Evolutionary conservation across 2,329 filamentous ascomycete species (phyloP), one percentile per base, ranked within the genome.

Genomic region (Ceratocystis cacaofunesta): DNA sequence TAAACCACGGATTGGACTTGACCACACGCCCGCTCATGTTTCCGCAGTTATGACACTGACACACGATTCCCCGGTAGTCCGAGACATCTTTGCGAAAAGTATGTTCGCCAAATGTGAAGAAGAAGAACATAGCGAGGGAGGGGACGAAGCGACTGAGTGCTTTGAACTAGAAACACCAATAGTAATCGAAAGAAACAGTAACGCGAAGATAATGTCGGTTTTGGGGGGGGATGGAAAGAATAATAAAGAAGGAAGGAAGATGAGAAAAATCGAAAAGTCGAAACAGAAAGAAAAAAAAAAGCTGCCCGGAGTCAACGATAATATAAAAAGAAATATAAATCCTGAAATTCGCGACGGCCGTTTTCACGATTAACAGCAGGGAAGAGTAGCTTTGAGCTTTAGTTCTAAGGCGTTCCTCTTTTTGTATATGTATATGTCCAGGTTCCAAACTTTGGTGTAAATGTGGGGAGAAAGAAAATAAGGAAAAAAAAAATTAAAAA

Each of bases 1-100:
- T 91, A 72, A 91, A 91, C 85, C 87, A 90, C 52, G 84, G 84
- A 67, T 85, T 79, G 67, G 79, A 80, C 74, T 86, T 86, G 71
- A 84, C 78, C 66, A 86, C 83, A 68, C 67, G 78, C 15, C 78
- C 84, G 1, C 79, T 78, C 74, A 81, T 83, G 77, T 87, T 87
- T 63, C 84, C 83, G 73, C 84, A 87, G 74, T 86, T 85, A 73
- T 84, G 80, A 71, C 84, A 87, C 70, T 84, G 83, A 71, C 81
- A 85, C 63, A 81, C 74, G 68, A 85, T 73, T 69, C 81, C 80
- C 71, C 86, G 81, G 72, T 85, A 86, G 69, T 84, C 84, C 65
- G 81, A 74, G 57, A 85, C 78, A 65, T 83, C 77, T 71, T 79
- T 82, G 68, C 80, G 80, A 73, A 85, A 84, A 46, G 81, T 84